A percentile compares a stretch with the other conserved stretches of the same genome.
Conservation (phyloP, 2,329 filamentous ascomycete species). For the Gaeumannomyces sp. region DNA sequence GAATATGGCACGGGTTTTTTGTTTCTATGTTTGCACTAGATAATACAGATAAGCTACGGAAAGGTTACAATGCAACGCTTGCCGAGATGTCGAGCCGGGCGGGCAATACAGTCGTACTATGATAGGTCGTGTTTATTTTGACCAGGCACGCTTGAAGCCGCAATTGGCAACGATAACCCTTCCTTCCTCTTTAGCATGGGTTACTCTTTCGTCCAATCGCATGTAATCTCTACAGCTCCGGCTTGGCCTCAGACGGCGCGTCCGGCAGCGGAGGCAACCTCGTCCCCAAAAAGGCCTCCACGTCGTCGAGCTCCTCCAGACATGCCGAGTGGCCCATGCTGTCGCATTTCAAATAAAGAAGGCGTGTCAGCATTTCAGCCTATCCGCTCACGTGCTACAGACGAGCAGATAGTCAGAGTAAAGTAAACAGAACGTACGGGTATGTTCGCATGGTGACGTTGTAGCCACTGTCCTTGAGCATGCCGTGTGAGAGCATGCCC, state of each 20-base stretch:
- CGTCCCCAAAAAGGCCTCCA: slow-evolving; percentile 54
- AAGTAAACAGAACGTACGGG: slow-evolving; percentile 41
- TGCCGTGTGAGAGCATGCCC: slow-evolving; percentile 60
- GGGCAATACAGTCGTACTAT: too few species aligned
- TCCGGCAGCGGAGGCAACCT: slow-evolving; percentile 38
- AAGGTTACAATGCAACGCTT: too few species aligned
- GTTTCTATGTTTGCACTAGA: not conserved
- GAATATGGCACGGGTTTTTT: too few species aligned
- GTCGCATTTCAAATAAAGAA: slow-evolving; percentile 29
- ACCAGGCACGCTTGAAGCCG: too few species aligned
- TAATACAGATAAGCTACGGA: not conserved
- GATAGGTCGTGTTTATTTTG: too few species aligned
- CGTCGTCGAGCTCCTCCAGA: slow-evolving; percentile 71
- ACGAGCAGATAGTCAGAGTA: not conserved
- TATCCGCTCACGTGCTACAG: not conserved
- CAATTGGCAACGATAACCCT: too few species aligned
- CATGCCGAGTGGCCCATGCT: slow-evolving; percentile 71
- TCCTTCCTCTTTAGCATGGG: too few species aligned
- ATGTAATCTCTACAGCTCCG: not conserved
- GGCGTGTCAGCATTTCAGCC: not conserved
- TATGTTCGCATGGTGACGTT: slow-evolving; percentile 73
- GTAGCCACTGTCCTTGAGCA: slow-evolving; percentile 63
- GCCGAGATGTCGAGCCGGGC: too few species aligned
- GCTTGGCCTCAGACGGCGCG: slow-evolving; percentile 23
- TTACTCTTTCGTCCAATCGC: too few species aligned